Evolutionary conservation across 345 rosid genomes (phyloP), one percentile per base, ranked within the genome.

Genomic region (Eucalyptus curtisii): DNA sequence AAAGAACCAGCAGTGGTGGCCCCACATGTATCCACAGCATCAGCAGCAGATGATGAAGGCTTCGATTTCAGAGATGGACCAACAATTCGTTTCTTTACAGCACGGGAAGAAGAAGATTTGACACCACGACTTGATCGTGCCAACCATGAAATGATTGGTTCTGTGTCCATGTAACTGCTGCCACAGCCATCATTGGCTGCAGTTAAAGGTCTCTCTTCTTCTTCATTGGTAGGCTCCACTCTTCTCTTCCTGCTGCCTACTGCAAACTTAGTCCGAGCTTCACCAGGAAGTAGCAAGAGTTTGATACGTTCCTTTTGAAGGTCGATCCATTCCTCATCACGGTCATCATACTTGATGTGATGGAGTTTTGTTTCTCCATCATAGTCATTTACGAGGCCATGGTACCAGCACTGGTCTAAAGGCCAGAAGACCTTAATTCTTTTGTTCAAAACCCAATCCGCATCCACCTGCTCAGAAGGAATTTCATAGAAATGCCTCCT

Each of bases 401-500:
- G 91, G 88, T 97, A 97, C 99, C 99, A 97, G 82, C 90, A 94
- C 93, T 95, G 90, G 90, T 97, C 99, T 95, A 97, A 90, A 89
- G 99, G 99, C 99, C 99, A 97, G 91, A 96, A 95, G 61, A 97
- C 95, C 90, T 96, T 97, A 66, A 97, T 96, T 88, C 94, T 95
- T 71, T 94, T 91, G 90, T 97, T 94, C 87, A 97, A 87, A 50
- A 95, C 94, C 97, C 98, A 96, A 42, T 90, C 85, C 10, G 94
- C 94, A 90, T 96, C 98, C 93, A 96, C 91, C 90, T 97, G 96
- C 66, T 93, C 93, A 24, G 93, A 93, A 44, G 88, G 92, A 90
- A 97, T 53, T 93, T 96, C 99, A 91, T 97, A 97, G 89, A 94
- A 97, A 91, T 95, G 98, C 42, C 98, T 96, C 79, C 99, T 93